Percentiles rank a stretch among this genome's conserved stretches.
phyloP scores from a whole-genome alignment of 352 stramenopile species.

The Phytophthora sp. region DNA sequence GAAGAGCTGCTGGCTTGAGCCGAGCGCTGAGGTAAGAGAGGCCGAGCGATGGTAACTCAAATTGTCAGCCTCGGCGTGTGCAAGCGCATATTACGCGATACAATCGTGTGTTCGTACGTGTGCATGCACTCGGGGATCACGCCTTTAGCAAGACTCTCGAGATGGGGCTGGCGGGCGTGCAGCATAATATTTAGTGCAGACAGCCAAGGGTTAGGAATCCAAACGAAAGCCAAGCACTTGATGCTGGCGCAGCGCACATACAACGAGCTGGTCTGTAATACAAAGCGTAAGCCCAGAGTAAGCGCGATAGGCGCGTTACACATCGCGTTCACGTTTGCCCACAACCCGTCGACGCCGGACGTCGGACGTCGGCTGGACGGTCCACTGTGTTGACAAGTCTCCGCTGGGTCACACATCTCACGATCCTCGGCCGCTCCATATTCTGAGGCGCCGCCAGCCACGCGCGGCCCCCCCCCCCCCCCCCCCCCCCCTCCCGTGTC shows the following conservation, averaged over 20 bases:
- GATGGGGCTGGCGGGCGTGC: constrained; percentile 10
- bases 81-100: constrained; percentile 21
- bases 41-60: not conserved
- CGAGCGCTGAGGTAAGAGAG: constrained; percentile 8
- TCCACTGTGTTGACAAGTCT: constrained; percentile 19
- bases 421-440: constrained; percentile 19
- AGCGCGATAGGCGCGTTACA: constrained; percentile 7
- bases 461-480: not conserved
- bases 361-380: constrained; percentile 13
- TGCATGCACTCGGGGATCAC: constrained; percentile 3
- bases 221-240: too few species aligned
- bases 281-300: too few species aligned
- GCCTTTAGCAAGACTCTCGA: constrained; percentile 25
- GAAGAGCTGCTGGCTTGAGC: constrained; percentile 16
- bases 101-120: too few species aligned
- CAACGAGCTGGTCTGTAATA: too few species aligned
- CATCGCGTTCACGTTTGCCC: constrained; percentile 17
- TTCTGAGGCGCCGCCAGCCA: constrained; percentile 8
- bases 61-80: too few species aligned
- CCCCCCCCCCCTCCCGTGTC: not conserved
- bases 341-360: constrained; percentile 6
- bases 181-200: constrained; percentile 27
- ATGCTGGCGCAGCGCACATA: too few species aligned
- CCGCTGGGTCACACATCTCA: constrained; percentile 8
- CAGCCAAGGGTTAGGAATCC: too few species aligned